These are phyloP conservation scores for Aspergillus sclerotiicarbonarius DNA, from an alignment of 495 filamentous ascomycete genomes.

Conservation along the genomic window DNA sequence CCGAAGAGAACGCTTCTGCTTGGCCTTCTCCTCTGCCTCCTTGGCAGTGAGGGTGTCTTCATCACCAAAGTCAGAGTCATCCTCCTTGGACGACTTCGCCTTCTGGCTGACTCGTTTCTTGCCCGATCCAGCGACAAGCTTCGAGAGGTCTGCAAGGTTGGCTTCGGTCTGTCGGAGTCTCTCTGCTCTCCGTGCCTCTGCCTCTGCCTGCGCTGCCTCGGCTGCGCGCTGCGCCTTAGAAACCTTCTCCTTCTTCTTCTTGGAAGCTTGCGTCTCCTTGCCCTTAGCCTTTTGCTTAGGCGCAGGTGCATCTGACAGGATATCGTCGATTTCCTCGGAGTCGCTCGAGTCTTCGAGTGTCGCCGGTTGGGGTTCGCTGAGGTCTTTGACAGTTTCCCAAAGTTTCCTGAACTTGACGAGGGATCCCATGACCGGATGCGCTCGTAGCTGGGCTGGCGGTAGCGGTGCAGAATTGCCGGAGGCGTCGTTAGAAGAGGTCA, in stretches of 20 bases:
- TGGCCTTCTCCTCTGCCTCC: conserved; percentile 78
- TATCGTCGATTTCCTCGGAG: conserved; percentile 19
- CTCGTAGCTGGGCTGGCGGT: conserved; percentile 70
- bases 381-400: conserved; percentile 72
- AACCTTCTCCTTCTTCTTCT: conserved; percentile 43
- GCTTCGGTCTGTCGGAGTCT: conserved; percentile 57
- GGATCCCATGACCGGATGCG: conserved; percentile 85
- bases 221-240: conserved; percentile 51
- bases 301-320: conserved; percentile 18
- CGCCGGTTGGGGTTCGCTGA: conserved; percentile 30
- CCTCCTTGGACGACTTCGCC: conserved; percentile 32
- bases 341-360: conserved; percentile 13
- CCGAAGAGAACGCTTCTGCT: conserved; percentile 80
- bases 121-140: conserved; percentile 34
- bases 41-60: conserved; percentile 57
- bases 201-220: conserved; percentile 50
- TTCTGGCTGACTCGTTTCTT: conserved; percentile 36
- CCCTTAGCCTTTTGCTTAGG: conserved; percentile 28
- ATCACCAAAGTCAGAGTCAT: conserved; percentile 68
- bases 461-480: conserved; percentile 48
- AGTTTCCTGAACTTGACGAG: conserved; percentile 75
- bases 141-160: conserved; percentile 66
- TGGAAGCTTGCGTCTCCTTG: conserved; percentile 32
- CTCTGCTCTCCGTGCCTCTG: conserved; percentile 54
- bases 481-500: conserved; percentile 66